phyloP scores from a whole-genome alignment of 108 stramenopile genomes.

The Cyclotella choctawhatcheeana region DNA sequence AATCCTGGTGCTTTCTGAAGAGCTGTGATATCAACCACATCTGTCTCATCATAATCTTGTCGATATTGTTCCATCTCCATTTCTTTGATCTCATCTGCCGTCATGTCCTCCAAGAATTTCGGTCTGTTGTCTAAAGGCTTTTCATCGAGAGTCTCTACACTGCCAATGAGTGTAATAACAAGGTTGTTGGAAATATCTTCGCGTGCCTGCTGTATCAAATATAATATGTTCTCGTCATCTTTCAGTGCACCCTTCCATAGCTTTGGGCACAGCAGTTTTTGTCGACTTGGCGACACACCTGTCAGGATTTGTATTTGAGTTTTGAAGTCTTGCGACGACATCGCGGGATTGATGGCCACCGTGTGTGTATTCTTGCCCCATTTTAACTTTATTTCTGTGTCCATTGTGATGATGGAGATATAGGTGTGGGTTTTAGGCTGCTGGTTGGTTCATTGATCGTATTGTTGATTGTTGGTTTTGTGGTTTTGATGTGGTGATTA shows the following conservation, averaged over 20 bases:
- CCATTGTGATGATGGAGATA: no score
- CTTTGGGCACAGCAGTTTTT: constrained; percentile 52
- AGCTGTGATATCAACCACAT: constrained; percentile 44
- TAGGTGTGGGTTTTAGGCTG: no score
- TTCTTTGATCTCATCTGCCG: constrained; percentile 38
- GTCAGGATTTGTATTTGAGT: constrained; percentile 41
- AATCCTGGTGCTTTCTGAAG: constrained; percentile 42
- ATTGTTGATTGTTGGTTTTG: no score
- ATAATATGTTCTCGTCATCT: constrained; percentile 36
- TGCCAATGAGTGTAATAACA: constrained; percentile 60
- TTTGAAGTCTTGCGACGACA: constrained; percentile 38
- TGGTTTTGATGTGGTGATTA: no score
- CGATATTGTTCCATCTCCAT: constrained; percentile 13
- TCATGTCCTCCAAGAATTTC: constrained; percentile 58
- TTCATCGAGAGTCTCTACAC: constrained; percentile 50
- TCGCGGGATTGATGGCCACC: constrained; percentile 24
- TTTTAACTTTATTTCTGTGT: constrained; percentile 37
- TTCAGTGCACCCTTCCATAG: constrained; percentile 58
- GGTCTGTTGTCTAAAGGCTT: constrained; percentile 26
- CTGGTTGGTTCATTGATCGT: no score
- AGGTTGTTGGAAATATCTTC: neutral
- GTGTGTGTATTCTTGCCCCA: constrained; percentile 52
- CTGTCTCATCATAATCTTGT: constrained; percentile 14
- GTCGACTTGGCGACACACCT: constrained; percentile 46
- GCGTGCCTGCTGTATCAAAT: neutral